Percentiles rank a stretch among this genome's conserved stretches.
Conservation (phyloP, 2,329 filamentous ascomycete genomes). For the Paraphaeosphaeria minitans region DNA sequence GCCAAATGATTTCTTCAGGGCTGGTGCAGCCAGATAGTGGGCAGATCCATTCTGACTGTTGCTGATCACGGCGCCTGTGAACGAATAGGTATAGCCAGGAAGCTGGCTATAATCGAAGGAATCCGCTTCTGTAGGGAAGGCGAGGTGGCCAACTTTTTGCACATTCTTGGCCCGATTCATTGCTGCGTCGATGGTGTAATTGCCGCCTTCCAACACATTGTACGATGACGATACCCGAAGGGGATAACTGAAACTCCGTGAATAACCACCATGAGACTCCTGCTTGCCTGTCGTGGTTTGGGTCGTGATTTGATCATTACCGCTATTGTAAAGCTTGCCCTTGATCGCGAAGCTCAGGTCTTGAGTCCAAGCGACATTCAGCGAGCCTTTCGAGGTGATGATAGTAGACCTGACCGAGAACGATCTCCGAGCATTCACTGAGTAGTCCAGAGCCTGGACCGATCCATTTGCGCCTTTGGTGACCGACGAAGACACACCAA, state of each 20-base stretch:
- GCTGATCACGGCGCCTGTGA: constrained; percentile 49
- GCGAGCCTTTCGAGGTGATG: constrained; percentile 53
- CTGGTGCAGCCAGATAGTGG: constrained; percentile 56
- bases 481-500: constrained; percentile 58
- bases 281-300: constrained; percentile 59
- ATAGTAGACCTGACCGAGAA: constrained; percentile 61
- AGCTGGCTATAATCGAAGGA: constrained; percentile 54
- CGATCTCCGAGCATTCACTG: constrained; percentile 60
- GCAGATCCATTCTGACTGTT: constrained; percentile 66
- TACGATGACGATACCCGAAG: constrained; percentile 63
- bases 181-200: constrained; percentile 53
- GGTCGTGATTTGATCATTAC: constrained; percentile 59
- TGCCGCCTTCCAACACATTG: constrained; percentile 46
- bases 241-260: constrained; percentile 62
- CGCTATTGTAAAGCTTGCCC: constrained; percentile 61
- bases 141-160: constrained; percentile 51
- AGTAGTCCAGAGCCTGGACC: constrained; percentile 66
- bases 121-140: constrained; percentile 67
- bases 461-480: constrained; percentile 55
- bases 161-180: constrained; percentile 58
- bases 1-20: constrained; percentile 56
- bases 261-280: constrained; percentile 44
- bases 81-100: constrained; percentile 17
- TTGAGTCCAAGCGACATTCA: constrained; percentile 62
- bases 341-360: constrained; percentile 60